A percentile compares a stretch with the other conserved stretches of the same genome.
phyloP scores from a whole-genome alignment of 2,329 filamentous ascomycete genomes.

The Trichoderma harzianum region DNA sequence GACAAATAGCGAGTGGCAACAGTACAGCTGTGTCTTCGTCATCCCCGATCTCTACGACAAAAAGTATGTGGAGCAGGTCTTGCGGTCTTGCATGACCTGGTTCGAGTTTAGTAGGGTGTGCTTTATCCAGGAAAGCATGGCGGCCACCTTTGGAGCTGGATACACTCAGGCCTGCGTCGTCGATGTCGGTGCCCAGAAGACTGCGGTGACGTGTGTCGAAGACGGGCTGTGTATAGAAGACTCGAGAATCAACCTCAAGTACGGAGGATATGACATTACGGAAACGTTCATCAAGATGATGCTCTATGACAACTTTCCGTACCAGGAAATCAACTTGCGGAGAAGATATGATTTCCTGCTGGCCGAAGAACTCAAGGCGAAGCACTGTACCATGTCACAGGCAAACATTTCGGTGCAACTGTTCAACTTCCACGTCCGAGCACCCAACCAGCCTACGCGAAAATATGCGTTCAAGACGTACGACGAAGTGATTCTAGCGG shows the following conservation, averaged over 20 bases:
- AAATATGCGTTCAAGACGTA: slow-evolving; percentile 98
- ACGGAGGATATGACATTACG: slow-evolving; percentile 87
- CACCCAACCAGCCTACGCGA: slow-evolving; percentile 80
- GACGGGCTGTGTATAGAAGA: slow-evolving; percentile 94
- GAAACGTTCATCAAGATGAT: slow-evolving; percentile 97
- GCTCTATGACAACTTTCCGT: slow-evolving; percentile 93
- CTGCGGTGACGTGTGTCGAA: slow-evolving; percentile 93
- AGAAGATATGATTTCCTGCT: slow-evolving; percentile 88
- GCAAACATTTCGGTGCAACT: slow-evolving; percentile 84
- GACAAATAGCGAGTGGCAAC: slow-evolving; percentile 75
- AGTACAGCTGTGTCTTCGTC: slow-evolving; percentile 95
- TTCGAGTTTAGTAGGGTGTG: slow-evolving; percentile 87
- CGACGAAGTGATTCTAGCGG: slow-evolving; percentile 90
- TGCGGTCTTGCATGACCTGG: slow-evolving; percentile 82
- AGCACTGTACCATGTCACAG: slow-evolving; percentile 87
- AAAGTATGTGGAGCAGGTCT: slow-evolving; percentile 77
- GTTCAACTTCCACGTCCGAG: slow-evolving; percentile 85
- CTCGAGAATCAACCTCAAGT: slow-evolving; percentile 92
- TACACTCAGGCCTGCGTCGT: slow-evolving; percentile 94
- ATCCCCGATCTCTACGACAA: slow-evolving; percentile 98
- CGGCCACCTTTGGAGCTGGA: slow-evolving; percentile 90
- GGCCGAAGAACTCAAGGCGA: slow-evolving; percentile 92
- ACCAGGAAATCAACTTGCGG: slow-evolving; percentile 87
- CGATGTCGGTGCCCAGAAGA: slow-evolving; percentile 95
- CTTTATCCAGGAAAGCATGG: slow-evolving; percentile 94